Conservation (phyloP, 1,284 basidiomycete species). For the Xerocomus nothofagi region DNA sequence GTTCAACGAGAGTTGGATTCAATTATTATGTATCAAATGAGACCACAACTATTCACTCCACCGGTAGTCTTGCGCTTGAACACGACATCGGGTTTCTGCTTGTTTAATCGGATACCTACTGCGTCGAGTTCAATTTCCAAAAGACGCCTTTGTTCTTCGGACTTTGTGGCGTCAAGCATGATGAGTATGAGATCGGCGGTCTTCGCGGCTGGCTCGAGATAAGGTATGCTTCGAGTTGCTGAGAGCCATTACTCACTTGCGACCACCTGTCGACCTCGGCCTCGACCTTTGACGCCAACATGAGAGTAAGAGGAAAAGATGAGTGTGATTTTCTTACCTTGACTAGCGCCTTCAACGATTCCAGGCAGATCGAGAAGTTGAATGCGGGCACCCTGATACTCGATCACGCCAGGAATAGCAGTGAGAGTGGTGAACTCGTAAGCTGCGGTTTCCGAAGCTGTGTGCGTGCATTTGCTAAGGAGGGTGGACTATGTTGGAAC, state of each 20-base stretch:
- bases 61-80: constrained; percentile 88
- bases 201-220: constrained; percentile 67
- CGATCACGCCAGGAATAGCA: constrained; percentile 92
- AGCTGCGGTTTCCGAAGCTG: constrained; percentile 84
- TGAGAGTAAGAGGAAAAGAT: not conserved
- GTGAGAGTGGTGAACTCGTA: constrained; percentile 97
- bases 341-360: constrained; percentile 96
- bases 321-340: constrained; percentile 44
- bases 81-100: constrained; percentile 82
- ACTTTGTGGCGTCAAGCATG: constrained; percentile 97
- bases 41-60: constrained; percentile 59
- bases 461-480: constrained; percentile 90
- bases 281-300: constrained; percentile 58
- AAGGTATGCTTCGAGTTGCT: not conserved
- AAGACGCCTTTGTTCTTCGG: constrained; percentile 85
- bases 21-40: not conserved
- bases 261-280: constrained; percentile 94
- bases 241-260: constrained; percentile 50
- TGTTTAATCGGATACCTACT: constrained; percentile 94
- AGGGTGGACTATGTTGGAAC: constrained; percentile 76
- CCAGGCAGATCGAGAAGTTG: constrained; percentile 96
- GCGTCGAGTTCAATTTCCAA: constrained; percentile 94
- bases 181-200: constrained; percentile 95
- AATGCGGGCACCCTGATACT: constrained; percentile 90
- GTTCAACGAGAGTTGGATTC: not conserved